Base-by-base conservation (phyloP, 2,329 filamentous ascomycete species). In the Xenoacremonium recifei region DNA sequence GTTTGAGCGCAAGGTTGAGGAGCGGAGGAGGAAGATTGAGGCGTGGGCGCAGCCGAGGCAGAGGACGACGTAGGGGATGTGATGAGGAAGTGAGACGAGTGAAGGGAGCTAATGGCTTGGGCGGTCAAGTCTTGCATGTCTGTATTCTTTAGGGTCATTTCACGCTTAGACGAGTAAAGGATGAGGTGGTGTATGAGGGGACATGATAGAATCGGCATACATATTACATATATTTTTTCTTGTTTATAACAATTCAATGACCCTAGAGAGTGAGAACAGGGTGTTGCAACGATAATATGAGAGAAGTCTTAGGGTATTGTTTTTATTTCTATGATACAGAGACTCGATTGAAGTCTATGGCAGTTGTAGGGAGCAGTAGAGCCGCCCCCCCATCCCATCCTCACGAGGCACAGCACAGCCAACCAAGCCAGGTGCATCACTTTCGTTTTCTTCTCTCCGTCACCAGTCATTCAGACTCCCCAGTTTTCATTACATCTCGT, bases 1-100 rank as follows among this genome's bases (percentile, higher is more conserved):
- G 61, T 76, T 82, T 54, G 80, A 84, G 70, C 69, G 70, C 50
- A 76, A 76, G 63, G 60, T 83, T 17, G 70, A 73, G 54, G 76
- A 75, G 63, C 67, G 71, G 50, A 67, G 67, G 49, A 65, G 64
- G 55, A 68, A 72, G 59, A 59, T 80, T 49, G 63, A 71, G 58
- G 67, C 69, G 47, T 75, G 74, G 72, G 62, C 67, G 36, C 52
- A 58, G 50, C 37, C 36, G 6, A 27, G 23, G 23, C 23, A 27
- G 23, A 27, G 23, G 23, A 13, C 23, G 23, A 9, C 7, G 23
- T n/a, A n/a, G n/a, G n/a, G n/a, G n/a, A n/a, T n/a, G n/a, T n/a
- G n/a, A n/a, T n/a, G n/a, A n/a, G n/a, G n/a, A n/a, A n/a, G n/a
- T n/a, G n/a, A n/a, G n/a, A n/a, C n/a, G n/a, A n/a, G n/a, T n/a